Base-by-base conservation (phyloP, 148 eudicot genomes). In the Agrostemma githago region DNA sequence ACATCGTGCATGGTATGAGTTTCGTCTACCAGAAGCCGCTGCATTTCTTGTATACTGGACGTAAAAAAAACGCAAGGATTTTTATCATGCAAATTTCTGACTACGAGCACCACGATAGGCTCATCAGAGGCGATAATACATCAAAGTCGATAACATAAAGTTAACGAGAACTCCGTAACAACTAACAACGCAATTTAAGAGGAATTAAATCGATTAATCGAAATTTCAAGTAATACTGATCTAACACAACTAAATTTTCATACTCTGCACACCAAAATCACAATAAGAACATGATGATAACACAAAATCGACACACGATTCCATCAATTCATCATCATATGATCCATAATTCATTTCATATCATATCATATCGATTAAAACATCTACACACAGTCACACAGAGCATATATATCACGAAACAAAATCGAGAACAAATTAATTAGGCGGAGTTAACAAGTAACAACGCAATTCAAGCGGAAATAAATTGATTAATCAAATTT, bases 1-100 rank as follows among this genome's bases (percentile, higher is more conserved):
- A 68, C 75, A 77, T 85, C 85, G 84, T 51, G 74, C 70, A 59
- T 74, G 62, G 65, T 38, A 53, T 20, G 78, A 79, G 37, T 72
- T 76, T 66, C 46, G 81, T 74, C 73, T 62, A 17, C 82, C 74
- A 66, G 77, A 56, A 66, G 76, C 62, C 38, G 78, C 77, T 69
- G 81, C 76, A 71, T 82, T 79, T 67, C 80, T 84, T 77, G 64
- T 66, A 83, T 59, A 62, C 89, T 86, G 85, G 11, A 68, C 15
- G 68, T 72, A 65, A 38, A 21, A 8, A 75, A 75, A 72, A 38
- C 40, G 46, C 5, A 70, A 39, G 7, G 65, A 53, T 17, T 42
- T 57, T 41, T 17, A 16, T 44, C 71, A 71, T 14, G 8, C 59
- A 61, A 48, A 10, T 16, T 58, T 54, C 40, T 21, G 16, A 39